Evolutionary conservation across 1,139 yeast genomes (phyloP), one percentile per base, ranked within the genome.

Genomic region (Blastobotrys aristatus): DNA sequence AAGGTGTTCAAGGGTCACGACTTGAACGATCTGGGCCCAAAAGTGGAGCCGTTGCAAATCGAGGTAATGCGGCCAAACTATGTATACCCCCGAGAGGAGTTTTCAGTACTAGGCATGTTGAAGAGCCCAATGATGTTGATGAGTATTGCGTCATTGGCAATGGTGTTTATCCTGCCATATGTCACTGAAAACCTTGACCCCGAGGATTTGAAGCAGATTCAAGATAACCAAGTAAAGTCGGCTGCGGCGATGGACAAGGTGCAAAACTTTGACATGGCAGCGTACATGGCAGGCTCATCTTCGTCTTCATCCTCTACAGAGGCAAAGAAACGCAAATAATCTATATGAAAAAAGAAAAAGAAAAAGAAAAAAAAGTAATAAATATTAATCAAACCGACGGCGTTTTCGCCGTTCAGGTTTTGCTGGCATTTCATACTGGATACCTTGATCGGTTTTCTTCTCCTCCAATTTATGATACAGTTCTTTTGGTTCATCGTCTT

Each of bases 401-500:
- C 56, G 45, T 31, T 54, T 54, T 18, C 49, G 48, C 7, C 50
- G 44, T 7, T 60, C 56, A 34, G 59, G 21, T 20, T 21, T 20
- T 13, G 10, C 18, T 13, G 44, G 38, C 4, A 24, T 51, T n/a
- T 59, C 57, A 38, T 59, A 59, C 37, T 57, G 57, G 4, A 59
- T 59, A 5, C 50, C 54, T 1, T 56, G 54, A 2, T 52, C 52
- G 2, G 51, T 49, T 10, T 57, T 59, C 29, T 59, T 60, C 40
- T 72, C 73, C 38, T 72, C 67, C 35, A 77, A 53, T 3, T 76
- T 73, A 27, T 70, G 68, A 55, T 72, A 77, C 17, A 76, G 61
- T 39, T 64, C 55, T 43, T 54, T 53, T 16, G 53, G 56, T 16
- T 46, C 46, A 6, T 35, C 31, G 18, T 34, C 27, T 4, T 32